phyloP scores from a whole-genome alignment of 1,284 basidiomycete species.

The Cutaneotrichosporon cavernicola region DNA sequence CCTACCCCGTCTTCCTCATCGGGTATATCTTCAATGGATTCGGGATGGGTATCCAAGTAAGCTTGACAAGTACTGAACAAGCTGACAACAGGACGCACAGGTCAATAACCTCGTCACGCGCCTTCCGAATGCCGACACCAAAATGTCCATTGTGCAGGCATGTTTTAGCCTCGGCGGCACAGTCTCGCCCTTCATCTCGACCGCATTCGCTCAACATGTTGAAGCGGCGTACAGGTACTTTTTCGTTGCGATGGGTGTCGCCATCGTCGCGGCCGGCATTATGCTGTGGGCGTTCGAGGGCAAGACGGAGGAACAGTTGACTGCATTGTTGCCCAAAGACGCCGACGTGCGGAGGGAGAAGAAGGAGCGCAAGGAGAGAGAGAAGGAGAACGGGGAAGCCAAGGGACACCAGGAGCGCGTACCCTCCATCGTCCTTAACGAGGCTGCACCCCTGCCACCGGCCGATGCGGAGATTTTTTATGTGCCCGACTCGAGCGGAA shows the following conservation, averaged over 20 bases:
- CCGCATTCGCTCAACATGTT: constrained; percentile 57
- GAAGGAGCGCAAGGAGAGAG: constrained; percentile 1
- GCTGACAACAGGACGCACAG: constrained; percentile 22
- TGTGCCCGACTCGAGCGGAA: constrained; percentile 9
- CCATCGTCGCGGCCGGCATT: constrained; percentile 7
- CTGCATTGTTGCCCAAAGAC: neutral
- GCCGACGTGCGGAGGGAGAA: neutral
- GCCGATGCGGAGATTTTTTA: neutral
- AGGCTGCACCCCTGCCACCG: neutral
- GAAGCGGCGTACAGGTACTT: constrained; percentile 21
- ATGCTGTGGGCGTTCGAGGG: constrained; percentile 24
- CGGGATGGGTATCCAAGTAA: constrained; percentile 16
- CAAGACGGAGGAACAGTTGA: constrained; percentile 28
- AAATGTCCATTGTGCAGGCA: constrained; percentile 29
- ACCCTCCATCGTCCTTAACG: neutral
- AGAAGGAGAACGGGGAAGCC: neutral
- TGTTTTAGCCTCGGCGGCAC: constrained; percentile 60
- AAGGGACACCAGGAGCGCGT: neutral
- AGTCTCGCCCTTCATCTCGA: constrained; percentile 62
- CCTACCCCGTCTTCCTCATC: constrained; percentile 20
- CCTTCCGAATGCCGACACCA: constrained; percentile 21
- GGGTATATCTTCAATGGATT: constrained; percentile 22
- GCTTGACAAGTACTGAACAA: neutral
- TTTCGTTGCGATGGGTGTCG: constrained; percentile 23
- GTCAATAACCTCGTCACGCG: constrained; percentile 27